A percentile compares a stretch with the other conserved stretches of the same genome.
phyloP scores from a whole-genome alignment of 1,139 yeast species.

The Hyphopichia burtonii region DNA sequence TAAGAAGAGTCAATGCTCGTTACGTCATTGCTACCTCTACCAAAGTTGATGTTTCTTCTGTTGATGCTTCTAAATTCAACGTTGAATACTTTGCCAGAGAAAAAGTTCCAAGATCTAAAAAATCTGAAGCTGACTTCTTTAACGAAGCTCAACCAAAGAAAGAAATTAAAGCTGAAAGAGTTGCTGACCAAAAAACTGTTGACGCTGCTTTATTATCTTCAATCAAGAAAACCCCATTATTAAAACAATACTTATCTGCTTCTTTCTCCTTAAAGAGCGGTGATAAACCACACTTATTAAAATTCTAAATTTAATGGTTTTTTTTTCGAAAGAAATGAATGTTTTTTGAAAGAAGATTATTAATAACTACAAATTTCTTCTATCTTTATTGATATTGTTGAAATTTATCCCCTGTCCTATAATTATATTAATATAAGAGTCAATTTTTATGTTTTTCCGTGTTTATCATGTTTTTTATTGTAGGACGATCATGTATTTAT shows the following conservation, averaged over 20 bases:
- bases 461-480: background rate
- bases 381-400: background rate
- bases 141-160: slow-evolving; percentile 85
- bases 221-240: slow-evolving; percentile 97
- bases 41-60: slow-evolving; percentile 73
- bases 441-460: background rate
- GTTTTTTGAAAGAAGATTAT: slow-evolving; percentile 1
- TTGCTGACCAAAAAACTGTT: slow-evolving; percentile 96
- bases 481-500: background rate
- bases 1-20: slow-evolving; percentile 98
- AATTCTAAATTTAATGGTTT: slow-evolving; percentile 61
- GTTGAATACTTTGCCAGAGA: slow-evolving; percentile 98
- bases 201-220: slow-evolving; percentile 92
- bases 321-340: slow-evolving; percentile 4
- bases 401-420: slow-evolving; percentile 1
- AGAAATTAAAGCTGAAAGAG: slow-evolving; percentile 90
- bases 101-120: slow-evolving; percentile 72
- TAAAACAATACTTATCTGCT: slow-evolving; percentile 96
- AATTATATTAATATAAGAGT: slow-evolving; percentile 1
- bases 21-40: slow-evolving; percentile 99
- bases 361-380: background rate
- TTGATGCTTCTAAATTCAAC: slow-evolving; percentile 89
- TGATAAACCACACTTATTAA: slow-evolving; percentile 98
- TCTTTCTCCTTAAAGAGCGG: slow-evolving; percentile 98
- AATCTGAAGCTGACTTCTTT: slow-evolving; percentile 95